Evolutionary conservation across 2,329 filamentous ascomycete genomes (phyloP).

Genomic region (Diaporthe longicolla): DNA sequence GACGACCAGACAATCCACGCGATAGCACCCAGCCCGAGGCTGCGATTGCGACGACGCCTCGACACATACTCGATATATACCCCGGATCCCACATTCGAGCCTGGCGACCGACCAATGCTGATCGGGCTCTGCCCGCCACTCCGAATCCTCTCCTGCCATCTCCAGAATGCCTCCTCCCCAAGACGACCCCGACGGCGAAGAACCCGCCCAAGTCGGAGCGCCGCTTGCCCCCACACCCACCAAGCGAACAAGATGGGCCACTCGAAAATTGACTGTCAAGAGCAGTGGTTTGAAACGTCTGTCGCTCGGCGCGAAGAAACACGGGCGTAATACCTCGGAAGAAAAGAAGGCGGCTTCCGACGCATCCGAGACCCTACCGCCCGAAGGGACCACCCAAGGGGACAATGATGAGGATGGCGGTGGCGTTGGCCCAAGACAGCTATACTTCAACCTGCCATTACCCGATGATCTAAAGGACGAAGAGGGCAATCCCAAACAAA

Average conservation of each 20-base stretch:
- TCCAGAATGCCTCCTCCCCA: too few relatives aligned
- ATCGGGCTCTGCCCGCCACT: too few relatives aligned
- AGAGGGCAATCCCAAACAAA: constrained; percentile 78
- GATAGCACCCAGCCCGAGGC: too few relatives aligned
- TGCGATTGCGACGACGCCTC: too few relatives aligned
- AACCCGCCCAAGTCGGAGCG: too few relatives aligned
- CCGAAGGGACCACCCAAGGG: constrained; percentile 46
- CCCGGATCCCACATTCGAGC: too few relatives aligned
- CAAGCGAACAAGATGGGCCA: constrained; percentile 94
- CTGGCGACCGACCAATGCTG: too few relatives aligned
- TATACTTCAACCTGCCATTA: constrained; percentile 91
- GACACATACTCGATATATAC: too few relatives aligned
- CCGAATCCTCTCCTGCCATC: too few relatives aligned
- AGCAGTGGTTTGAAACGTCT: constrained; percentile 84
- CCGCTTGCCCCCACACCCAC: constrained; percentile 53
- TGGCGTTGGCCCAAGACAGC: constrained; percentile 62
- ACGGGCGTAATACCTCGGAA: constrained; percentile 66
- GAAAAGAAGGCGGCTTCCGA: constrained; percentile 77
- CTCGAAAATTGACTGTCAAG: constrained; percentile 83
- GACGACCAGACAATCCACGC: too few relatives aligned
- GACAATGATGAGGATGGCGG: constrained; percentile 54
- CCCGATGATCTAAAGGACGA: constrained; percentile 83
- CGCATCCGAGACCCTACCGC: constrained; percentile 48
- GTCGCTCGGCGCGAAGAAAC: constrained; percentile 72
- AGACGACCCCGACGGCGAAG: too few relatives aligned